Conservation (phyloP, 148 eudicot genomes). For the Gaultheria prostrata region DNA sequence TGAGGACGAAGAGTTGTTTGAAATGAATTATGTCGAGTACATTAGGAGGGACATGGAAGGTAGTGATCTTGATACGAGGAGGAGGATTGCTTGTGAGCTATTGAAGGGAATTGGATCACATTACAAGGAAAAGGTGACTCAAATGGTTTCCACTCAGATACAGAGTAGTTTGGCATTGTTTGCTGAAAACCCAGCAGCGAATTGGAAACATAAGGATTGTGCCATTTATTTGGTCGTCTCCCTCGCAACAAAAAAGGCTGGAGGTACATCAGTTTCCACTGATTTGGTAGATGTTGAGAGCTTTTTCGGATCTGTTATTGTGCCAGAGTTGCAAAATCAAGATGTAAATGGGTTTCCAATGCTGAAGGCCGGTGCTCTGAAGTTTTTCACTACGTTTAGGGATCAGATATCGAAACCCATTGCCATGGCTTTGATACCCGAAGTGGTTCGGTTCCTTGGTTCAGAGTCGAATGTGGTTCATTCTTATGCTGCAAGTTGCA, state of each 20-base stretch:
- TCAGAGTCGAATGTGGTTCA: conserved; percentile 94
- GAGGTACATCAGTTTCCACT: conserved; percentile 67
- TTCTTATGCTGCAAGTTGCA: conserved; percentile 87
- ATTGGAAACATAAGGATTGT: conserved; percentile 94
- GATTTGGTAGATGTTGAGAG: conserved; percentile 77
- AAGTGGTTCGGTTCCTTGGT: conserved; percentile 68
- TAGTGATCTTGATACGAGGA: conserved; percentile 93
- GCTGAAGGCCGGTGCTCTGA: conserved; percentile 89
- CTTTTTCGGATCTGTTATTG: conserved; percentile 70
- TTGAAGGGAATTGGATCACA: conserved; percentile 78
- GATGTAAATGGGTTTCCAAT: conserved; percentile 84
- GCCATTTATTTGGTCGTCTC: conserved; percentile 91
- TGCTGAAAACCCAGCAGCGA: conserved; percentile 60
- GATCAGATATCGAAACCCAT: conserved; percentile 68
- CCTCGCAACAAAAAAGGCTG: conserved; percentile 68
- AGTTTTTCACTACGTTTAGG: conserved; percentile 81
- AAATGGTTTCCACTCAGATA: conserved; percentile 60
- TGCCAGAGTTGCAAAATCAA: conserved; percentile 78
- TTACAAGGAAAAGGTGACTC: conserved; percentile 71
- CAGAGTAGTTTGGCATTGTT: conserved; percentile 58
- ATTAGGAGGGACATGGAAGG: conserved; percentile 96
- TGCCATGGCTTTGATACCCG: conserved; percentile 71
- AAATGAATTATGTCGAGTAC: conserved; percentile 87
- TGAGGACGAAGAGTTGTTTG: conserved; percentile 94
- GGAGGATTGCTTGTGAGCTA: conserved; percentile 98